These are phyloP conservation scores for Wallacemonas sp. DNA, from an alignment of 208 protist genomes.

Conservation along the genomic window DNA sequence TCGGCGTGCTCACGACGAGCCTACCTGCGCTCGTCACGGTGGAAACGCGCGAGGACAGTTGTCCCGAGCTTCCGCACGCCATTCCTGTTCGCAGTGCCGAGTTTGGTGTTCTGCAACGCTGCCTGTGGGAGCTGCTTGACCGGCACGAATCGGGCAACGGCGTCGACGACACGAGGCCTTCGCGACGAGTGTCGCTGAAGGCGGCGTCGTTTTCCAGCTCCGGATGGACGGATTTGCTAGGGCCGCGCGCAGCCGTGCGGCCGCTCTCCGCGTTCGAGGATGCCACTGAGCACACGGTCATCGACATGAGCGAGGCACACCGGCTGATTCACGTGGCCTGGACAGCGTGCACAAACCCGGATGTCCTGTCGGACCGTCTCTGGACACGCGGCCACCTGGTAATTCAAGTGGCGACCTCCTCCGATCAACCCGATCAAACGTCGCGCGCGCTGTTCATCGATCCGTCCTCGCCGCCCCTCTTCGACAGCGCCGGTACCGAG, in stretches of 20 bases:
- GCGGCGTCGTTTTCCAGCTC: neutral
- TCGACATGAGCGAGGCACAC: neutral
- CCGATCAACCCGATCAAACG: neutral
- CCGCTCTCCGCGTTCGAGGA: neutral
- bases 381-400: neutral
- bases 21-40: too few relatives aligned
- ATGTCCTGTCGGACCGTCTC: neutral
- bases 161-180: neutral
- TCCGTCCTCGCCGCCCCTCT: neutral
- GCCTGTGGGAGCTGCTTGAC: neutral
- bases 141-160: neutral
- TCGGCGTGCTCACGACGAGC: too few relatives aligned
- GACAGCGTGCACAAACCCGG: neutral
- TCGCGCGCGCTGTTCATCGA: neutral
- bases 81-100: neutral
- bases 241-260: too few relatives aligned
- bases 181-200: neutral
- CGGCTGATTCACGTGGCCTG: neutral
- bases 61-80: neutral
- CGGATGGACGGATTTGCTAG: neutral
- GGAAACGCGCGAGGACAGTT: too few relatives aligned
- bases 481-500: too few relatives aligned
- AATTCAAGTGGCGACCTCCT: neutral
- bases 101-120: constrained; percentile 6
- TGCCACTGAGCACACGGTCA: neutral